These are phyloP conservation scores for Haplosporangium sp. DNA, from an alignment of 371 early-diverging fungal genomes.

Conservation along the genomic window DNA sequence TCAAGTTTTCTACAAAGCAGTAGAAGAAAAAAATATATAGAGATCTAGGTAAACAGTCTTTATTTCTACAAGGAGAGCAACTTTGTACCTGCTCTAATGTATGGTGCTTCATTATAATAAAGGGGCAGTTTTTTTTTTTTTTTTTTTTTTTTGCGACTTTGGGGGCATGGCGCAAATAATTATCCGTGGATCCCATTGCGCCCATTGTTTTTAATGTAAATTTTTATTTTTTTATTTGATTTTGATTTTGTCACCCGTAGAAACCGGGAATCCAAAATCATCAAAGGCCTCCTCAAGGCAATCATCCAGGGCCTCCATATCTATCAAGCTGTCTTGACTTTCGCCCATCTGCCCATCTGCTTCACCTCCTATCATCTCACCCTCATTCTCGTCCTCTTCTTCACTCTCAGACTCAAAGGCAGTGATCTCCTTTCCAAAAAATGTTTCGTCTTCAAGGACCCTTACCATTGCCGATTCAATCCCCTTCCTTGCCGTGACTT, in stretches of 20 bases:
- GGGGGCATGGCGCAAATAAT: neutral
- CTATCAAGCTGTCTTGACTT: slow-evolving; percentile 4
- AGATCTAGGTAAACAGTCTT: too few relatives aligned
- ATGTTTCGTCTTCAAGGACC: slow-evolving; percentile 17
- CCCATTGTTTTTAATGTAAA: neutral
- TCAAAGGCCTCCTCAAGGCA: slow-evolving; percentile 29
- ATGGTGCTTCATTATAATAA: neutral
- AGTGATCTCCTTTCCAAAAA: slow-evolving; percentile 24
- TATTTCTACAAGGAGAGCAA: neutral
- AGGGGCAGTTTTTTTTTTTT: too few relatives aligned
- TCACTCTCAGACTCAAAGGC: slow-evolving; percentile 11
- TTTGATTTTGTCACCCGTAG: neutral
- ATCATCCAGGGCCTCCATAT: slow-evolving; percentile 1
- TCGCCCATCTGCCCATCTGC: neutral
- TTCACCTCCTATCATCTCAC: neutral
- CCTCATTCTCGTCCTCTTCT: slow-evolving; percentile 6
- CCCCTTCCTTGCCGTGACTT: slow-evolving; percentile 25
- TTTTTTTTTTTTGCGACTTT: too few relatives aligned
- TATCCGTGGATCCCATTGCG: neutral
- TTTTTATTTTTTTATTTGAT: neutral
- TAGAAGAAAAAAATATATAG: too few relatives aligned
- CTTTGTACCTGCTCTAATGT: neutral
- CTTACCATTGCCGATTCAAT: slow-evolving; percentile 32
- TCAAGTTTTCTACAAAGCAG: too few relatives aligned
- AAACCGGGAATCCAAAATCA: slow-evolving; percentile 49